Evolutionary conservation across 2,329 filamentous ascomycete genomes (phyloP).

Genomic region (Calonectria honghensis): DNA sequence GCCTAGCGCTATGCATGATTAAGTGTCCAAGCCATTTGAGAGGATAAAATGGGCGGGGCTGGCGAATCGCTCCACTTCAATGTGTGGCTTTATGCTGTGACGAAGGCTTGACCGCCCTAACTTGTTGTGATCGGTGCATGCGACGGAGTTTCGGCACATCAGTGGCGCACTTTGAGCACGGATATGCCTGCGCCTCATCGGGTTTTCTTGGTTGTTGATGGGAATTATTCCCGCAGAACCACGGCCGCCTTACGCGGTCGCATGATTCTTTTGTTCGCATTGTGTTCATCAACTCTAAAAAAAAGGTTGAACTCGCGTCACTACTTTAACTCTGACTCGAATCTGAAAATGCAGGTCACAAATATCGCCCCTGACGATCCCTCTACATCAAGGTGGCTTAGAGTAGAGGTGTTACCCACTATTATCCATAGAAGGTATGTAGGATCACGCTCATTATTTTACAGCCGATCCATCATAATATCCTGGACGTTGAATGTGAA

Average conservation of each 20-base stretch:
- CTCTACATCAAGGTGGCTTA: neutral
- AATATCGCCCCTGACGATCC: neutral
- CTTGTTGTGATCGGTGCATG: neutral
- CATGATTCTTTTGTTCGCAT: neutral
- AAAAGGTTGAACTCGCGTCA: neutral
- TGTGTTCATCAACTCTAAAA: neutral
- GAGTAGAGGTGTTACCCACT: neutral
- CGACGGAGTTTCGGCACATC: constrained; percentile 1
- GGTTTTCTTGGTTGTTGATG: neutral
- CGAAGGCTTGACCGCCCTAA: constrained; percentile 2
- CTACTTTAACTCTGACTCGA: neutral
- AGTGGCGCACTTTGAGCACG: neutral
- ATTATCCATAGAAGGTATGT: neutral
- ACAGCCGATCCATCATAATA: neutral
- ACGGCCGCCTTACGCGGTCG: neutral
- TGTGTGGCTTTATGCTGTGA: constrained; percentile 1
- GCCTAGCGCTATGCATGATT: neutral
- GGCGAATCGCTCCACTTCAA: constrained; percentile 6
- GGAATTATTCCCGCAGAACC: neutral
- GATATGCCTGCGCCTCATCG: neutral
- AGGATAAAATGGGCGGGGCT: constrained; percentile 9
- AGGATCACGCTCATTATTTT: neutral
- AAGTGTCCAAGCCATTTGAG: neutral
- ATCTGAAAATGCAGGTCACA: neutral
- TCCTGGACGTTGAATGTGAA: neutral